Base-by-base conservation (phyloP, 768 basidiomycete genomes). In the Boletus speciosus region DNA sequence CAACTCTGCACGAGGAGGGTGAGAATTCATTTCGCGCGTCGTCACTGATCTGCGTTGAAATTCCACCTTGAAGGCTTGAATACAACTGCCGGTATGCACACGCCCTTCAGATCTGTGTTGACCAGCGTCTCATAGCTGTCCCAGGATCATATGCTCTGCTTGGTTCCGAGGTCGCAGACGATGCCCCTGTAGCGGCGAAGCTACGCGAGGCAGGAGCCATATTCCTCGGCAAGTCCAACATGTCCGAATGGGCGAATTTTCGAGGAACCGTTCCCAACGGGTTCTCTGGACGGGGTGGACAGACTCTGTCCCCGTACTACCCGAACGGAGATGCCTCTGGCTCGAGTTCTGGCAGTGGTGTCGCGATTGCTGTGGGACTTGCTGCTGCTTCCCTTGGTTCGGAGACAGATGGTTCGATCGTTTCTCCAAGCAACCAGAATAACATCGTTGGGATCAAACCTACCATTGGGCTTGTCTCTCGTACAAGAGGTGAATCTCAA, bases 321-420 rank as follows among this genome's bases (percentile, higher is more conserved):
- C 76, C 74, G 1, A 63, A 68, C 14, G 76, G 68, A 11, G 65
- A 75, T 56, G 66, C 77, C 1, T 73, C 67, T 48, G 78, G 78
- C 5, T 74, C 74, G 6, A 76, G 74, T 45, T 72, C 74, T 44
- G 78, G 79, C 3, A 74, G 73, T 52, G 79, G 71, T 1, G 72
- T 80, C 52, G 65, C 49, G 54, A 68, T 62, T 65, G 65, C 79
- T 9, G 59, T 81, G 32, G 78, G 80, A 15, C 71, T 81, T 29
- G 71, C 72, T 3, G 67, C 77, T 1, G 77, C 61, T 10, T 59
- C 75, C 14, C 67, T 81, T 23, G 79, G 80, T 12, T 72, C 75
- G 0, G 80, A 80, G 60, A 80, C 75, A 7, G 72, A 76, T 47
- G 80, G 81, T n/a, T 76, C 75, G 14, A 81, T 81, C 53, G 63